Conservation (phyloP, 2,329 filamentous ascomycete species). For the Zarea fungicola region DNA sequence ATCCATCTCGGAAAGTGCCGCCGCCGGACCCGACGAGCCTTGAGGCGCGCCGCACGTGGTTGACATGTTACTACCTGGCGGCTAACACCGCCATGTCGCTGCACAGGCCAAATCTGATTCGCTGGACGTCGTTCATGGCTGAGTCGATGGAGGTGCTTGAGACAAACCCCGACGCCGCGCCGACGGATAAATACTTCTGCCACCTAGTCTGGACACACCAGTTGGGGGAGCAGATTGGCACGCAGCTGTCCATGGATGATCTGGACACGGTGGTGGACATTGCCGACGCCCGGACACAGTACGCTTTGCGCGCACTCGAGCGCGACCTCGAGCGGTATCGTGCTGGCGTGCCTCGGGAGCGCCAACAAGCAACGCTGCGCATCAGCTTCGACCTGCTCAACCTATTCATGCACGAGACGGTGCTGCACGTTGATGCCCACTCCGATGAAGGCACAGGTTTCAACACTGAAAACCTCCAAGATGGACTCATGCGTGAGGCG, state of each 20-base stretch:
- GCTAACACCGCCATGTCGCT: slow-evolving; percentile 57
- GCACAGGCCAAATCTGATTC: slow-evolving; percentile 54
- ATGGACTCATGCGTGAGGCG: slow-evolving; percentile 34
- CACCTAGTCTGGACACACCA: slow-evolving; percentile 56
- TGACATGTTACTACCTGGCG: slow-evolving; percentile 55
- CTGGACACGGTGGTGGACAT: slow-evolving; percentile 49
- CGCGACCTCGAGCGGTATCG: slow-evolving; percentile 57
- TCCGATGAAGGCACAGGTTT: slow-evolving; percentile 47
- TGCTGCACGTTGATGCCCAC: slow-evolving; percentile 58
- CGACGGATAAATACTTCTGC: slow-evolving; percentile 53
- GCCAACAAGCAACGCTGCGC: slow-evolving; percentile 53
- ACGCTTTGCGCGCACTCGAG: slow-evolving; percentile 60
- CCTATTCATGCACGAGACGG: slow-evolving; percentile 72
- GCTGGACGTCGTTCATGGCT: slow-evolving; percentile 56
- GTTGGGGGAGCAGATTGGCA: slow-evolving; percentile 62
- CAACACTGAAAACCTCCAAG: slow-evolving; percentile 39
- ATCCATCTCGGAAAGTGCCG: slow-evolving; percentile 34
- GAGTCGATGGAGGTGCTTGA: slow-evolving; percentile 54
- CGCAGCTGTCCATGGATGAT: slow-evolving; percentile 64
- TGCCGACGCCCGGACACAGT: slow-evolving; percentile 58
- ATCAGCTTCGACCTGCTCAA: slow-evolving; percentile 62
- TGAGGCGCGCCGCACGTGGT: slow-evolving; percentile 53
- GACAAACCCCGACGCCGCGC: slow-evolving; percentile 48
- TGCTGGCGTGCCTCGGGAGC: slow-evolving; percentile 45
- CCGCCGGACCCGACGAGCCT: slow-evolving; percentile 47